phyloP scores from a whole-genome alignment of 106 monocot genomes.

The Platanthera guangdongensis region DNA sequence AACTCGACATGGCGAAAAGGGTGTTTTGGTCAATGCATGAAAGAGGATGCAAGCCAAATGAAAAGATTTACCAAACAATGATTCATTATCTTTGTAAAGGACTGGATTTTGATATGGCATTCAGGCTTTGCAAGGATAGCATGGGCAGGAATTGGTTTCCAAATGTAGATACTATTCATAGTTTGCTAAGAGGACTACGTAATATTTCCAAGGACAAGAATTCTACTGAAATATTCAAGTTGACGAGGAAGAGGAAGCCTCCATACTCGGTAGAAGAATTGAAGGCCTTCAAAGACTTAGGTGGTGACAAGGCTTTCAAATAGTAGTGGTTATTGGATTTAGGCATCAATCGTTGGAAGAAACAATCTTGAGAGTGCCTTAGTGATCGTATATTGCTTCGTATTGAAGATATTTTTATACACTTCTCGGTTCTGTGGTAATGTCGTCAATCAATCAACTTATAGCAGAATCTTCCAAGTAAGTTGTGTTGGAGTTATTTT shows the following conservation, averaged over 20 bases:
- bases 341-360: background rate
- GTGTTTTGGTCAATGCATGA: constrained; percentile 54
- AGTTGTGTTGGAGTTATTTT: background rate
- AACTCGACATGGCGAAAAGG: constrained; percentile 74
- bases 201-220: constrained; percentile 42
- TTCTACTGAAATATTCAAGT: constrained; percentile 60
- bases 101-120: constrained; percentile 71
- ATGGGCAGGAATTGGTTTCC: constrained; percentile 89
- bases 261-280: constrained; percentile 49
- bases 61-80: constrained; percentile 87
- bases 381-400: background rate
- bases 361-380: background rate
- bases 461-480: constrained; percentile 1
- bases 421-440: background rate
- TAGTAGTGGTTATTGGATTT: background rate
- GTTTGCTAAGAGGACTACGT: constrained; percentile 53
- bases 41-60: constrained; percentile 67
- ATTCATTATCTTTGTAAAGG: constrained; percentile 82
- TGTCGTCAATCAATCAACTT: background rate
- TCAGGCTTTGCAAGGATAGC: constrained; percentile 72
- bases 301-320: constrained; percentile 12
- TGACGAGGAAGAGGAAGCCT: constrained; percentile 38
- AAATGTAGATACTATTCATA: constrained; percentile 40
- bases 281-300: constrained; percentile 25
- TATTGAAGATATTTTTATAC: background rate